Percentiles rank a stretch among this genome's conserved stretches.
Evolutionary conservation across 768 basidiomycete genomes (phyloP).

Genomic region (Chlorophyllum brunneum): DNA sequence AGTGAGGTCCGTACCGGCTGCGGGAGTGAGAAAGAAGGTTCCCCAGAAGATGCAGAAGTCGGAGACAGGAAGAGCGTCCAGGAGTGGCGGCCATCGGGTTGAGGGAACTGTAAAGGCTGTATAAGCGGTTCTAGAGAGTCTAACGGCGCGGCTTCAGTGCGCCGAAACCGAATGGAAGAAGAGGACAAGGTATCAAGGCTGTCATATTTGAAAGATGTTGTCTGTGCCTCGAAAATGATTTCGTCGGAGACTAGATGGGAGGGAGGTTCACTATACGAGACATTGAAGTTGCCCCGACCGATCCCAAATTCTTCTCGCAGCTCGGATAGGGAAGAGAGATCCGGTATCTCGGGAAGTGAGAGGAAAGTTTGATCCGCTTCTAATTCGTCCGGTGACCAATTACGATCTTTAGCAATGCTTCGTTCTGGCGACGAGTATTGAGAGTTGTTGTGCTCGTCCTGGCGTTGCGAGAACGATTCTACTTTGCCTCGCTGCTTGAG

Average conservation of each 20-base stretch:
- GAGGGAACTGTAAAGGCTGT: constrained; percentile 17
- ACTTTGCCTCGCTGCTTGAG: neutral
- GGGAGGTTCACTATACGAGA: neutral
- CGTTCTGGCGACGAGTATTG: neutral
- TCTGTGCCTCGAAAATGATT: neutral
- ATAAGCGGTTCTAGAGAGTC: neutral
- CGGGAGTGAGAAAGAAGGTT: constrained; percentile 6
- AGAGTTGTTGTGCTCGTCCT: neutral
- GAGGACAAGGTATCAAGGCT: constrained; percentile 3
- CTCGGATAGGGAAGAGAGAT: constrained; percentile 5
- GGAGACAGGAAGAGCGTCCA: constrained; percentile 29
- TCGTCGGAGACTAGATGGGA: neutral
- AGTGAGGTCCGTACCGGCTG: constrained; percentile 12
- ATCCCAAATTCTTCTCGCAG: neutral
- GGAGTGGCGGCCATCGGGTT: constrained; percentile 25
- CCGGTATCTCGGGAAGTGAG: constrained; percentile 9
- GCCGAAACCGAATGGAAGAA: constrained; percentile 9
- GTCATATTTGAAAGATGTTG: neutral
- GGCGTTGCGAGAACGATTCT: neutral
- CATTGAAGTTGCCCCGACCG: neutral
- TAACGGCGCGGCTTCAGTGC: neutral
- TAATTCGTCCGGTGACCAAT: neutral
- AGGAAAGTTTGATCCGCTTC: neutral
- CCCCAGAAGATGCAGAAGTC: constrained; percentile 11
- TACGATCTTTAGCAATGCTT: neutral